A percentile compares a stretch with the other conserved stretches of the same genome.
Evolutionary conservation across 768 basidiomycete species (phyloP).

Genomic region (Termitomyces sp.): DNA sequence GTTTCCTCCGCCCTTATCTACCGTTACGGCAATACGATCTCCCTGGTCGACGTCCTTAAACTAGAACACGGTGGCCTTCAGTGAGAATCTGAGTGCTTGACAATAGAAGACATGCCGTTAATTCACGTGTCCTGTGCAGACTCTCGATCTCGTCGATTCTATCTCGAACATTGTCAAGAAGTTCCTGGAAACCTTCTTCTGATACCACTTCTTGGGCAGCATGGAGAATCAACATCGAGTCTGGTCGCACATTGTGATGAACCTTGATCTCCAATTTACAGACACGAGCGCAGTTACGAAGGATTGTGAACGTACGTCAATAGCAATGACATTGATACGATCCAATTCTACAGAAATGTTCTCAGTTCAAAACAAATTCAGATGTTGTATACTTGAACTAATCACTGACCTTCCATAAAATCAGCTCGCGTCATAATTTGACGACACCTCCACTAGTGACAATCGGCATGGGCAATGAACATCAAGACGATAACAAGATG

Average conservation of each 20-base stretch:
- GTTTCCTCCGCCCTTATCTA: conserved; percentile 49
- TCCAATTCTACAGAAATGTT: conserved; percentile 47
- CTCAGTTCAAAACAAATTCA: neutral
- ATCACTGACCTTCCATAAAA: conserved; percentile 63
- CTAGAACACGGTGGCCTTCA: conserved; percentile 22
- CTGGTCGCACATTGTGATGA: conserved; percentile 71
- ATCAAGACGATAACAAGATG: neutral
- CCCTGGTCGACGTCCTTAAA: conserved; percentile 47
- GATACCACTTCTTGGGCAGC: conserved; percentile 67
- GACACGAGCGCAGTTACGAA: neutral
- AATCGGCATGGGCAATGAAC: neutral
- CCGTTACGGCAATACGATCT: conserved; percentile 43
- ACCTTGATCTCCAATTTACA: conserved; percentile 32
- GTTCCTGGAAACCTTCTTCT: conserved; percentile 76
- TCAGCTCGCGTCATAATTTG: conserved; percentile 84
- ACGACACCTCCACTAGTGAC: conserved; percentile 54
- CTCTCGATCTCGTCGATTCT: conserved; percentile 87
- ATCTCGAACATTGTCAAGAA: conserved; percentile 64
- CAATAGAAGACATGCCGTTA: conserved; percentile 44
- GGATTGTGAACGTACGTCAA: conserved; percentile 50
- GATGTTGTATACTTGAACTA: neutral
- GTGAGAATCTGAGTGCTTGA: neutral
- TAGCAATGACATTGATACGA: conserved; percentile 66
- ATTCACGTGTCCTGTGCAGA: conserved; percentile 70
- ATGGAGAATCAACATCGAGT: conserved; percentile 71